Percentiles rank a stretch among this genome's conserved stretches.
phyloP scores from a whole-genome alignment of 805 yeast species.

The Candida chilensis region DNA sequence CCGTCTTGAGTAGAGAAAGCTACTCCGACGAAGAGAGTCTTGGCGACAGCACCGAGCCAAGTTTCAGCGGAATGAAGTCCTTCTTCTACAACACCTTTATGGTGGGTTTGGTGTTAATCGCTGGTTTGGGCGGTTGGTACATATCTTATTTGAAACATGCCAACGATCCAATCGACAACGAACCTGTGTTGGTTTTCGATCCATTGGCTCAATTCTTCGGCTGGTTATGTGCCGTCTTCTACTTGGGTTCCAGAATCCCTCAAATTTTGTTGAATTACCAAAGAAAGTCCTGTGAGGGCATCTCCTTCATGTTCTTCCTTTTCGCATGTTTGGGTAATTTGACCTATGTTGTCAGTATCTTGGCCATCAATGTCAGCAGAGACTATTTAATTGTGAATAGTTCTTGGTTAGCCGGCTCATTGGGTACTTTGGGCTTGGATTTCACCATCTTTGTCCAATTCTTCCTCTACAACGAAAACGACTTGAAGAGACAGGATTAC shows the following conservation, averaged over 20 bases:
- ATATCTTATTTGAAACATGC: conserved; percentile 46
- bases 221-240: conserved; percentile 63
- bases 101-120: conserved; percentile 56
- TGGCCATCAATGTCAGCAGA: conserved; percentile 63
- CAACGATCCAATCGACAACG: conserved; percentile 20
- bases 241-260: conserved; percentile 86
- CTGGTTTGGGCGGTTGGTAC: conserved; percentile 88
- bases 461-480: conserved; percentile 54
- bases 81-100: conserved; percentile 25
- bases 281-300: conserved; percentile 91
- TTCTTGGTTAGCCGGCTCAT: conserved; percentile 87
- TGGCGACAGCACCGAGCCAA: background rate
- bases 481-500: conserved; percentile 11
- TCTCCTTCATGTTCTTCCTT: conserved; percentile 84
- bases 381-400: conserved; percentile 73
- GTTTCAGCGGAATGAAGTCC: background rate
- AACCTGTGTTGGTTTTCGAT: conserved; percentile 50
- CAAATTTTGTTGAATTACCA: conserved; percentile 80
- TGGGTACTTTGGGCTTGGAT: conserved; percentile 81
- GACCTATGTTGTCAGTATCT: conserved; percentile 81
- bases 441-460: conserved; percentile 80
- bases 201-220: conserved; percentile 85
- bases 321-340: conserved; percentile 94
- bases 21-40: conserved; percentile 4
- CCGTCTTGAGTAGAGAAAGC: conserved; percentile 39